Evolutionary conservation across 139 green algal genomes (phyloP), one percentile per base, ranked within the genome.

Genomic region (Coccomyxa sp.): DNA sequence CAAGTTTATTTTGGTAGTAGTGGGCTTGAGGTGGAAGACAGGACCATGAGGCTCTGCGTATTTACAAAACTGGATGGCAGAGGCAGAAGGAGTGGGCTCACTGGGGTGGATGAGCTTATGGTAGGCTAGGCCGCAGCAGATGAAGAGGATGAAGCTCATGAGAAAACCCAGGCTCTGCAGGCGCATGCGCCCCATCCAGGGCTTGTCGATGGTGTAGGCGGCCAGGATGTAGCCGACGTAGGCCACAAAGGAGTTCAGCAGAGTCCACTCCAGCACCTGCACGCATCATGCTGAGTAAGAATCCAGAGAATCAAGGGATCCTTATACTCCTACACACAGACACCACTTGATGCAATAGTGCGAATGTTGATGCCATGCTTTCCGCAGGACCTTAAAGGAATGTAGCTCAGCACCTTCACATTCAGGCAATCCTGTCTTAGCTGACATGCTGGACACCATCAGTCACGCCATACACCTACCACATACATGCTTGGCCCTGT

Each of bases 191-290:
- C 88, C 88, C 22, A 83, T 90, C 83, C 87, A 95, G 0, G 55
- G 39, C 69, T 85, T 86, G 82, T 95, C 91, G 2, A 94, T 68
- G 22, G 86, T 77, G 8, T 82, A 86, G 29, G 91, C 91, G 6
- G 91, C 91, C 14, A 78, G 77, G 74, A 89, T 95, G 85, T 95
- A 93, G 44, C 79, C 91, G 0, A 87, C 38, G 5, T 95, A 82
- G 0, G 91, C 86, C 4, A 58, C 50, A 6, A 64, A 64, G 50
- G 73, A 86, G 83, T 95, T 95, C 1, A 95, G 83, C n/a, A 93
- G 64, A 0, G 83, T 94, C 84, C 84, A 95, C 55, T 90, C 78
- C 50, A 64, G 50, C 4, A 64, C 50, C 50, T 64, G 50, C 18
- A 64, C 50, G 27, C 27, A 18, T 3, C 50, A 64, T 18, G 27